phyloP scores from a whole-genome alignment of 352 stramenopile genomes.

The Pythium aphanidermatum region DNA sequence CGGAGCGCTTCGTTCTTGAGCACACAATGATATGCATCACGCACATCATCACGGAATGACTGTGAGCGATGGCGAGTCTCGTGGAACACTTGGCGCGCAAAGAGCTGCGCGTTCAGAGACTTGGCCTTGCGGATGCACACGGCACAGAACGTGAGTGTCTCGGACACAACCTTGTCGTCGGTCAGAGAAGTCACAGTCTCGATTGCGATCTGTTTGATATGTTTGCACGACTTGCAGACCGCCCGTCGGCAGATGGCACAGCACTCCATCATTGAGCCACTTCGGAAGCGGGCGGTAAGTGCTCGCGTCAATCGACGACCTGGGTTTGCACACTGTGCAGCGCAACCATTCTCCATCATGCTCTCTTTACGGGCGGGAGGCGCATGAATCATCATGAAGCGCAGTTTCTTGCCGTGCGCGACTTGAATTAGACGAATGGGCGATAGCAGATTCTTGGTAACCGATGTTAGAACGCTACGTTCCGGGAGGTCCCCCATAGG shows the following conservation, averaged over 20 bases:
- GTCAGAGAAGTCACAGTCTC: background rate
- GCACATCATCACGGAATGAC: background rate
- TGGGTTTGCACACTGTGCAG: too few species aligned
- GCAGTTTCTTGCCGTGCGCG: slow-evolving; percentile 1
- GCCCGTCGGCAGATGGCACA: background rate
- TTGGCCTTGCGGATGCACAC: background rate
- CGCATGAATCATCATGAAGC: background rate
- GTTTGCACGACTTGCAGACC: slow-evolving; percentile 1
- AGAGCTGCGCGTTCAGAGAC: background rate
- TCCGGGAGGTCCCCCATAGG: slow-evolving; percentile 2
- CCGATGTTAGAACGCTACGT: background rate
- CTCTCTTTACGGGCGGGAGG: too few species aligned
- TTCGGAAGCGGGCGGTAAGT: too few species aligned
- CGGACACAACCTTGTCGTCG: background rate
- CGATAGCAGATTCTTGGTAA: background rate
- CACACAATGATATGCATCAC: too few species aligned
- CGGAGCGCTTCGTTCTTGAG: too few species aligned
- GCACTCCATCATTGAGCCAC: background rate
- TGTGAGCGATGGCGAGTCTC: background rate
- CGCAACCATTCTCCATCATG: too few species aligned
- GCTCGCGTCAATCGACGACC: too few species aligned
- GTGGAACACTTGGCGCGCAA: background rate
- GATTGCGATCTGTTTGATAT: background rate
- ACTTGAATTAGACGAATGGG: background rate
- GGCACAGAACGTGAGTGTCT: background rate